phyloP scores from a whole-genome alignment of 1,284 basidiomycete genomes.

The Stygiomarasmius scandens region DNA sequence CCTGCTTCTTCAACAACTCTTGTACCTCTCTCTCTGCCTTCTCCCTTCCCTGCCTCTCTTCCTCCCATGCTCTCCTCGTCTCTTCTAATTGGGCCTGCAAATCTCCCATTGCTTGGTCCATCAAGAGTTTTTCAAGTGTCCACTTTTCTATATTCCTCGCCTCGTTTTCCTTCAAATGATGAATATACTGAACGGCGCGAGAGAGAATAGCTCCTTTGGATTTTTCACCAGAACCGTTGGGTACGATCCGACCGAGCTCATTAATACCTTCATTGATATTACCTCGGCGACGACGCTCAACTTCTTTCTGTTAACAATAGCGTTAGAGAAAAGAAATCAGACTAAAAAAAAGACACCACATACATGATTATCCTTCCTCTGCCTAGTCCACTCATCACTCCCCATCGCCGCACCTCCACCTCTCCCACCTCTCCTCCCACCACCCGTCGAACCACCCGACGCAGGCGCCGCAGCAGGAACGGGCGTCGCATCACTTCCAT shows the following conservation, averaged over 20 bases:
- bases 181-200: conserved; percentile 87
- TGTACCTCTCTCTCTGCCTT: conserved; percentile 64
- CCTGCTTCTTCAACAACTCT: conserved; percentile 33
- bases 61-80: conserved; percentile 72
- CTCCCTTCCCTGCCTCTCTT: conserved; percentile 61
- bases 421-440: conserved; percentile 41
- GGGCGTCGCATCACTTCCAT: conserved; percentile 27
- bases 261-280: conserved; percentile 97
- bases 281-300: conserved; percentile 89
- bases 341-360: conserved; percentile 24
- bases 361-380: conserved; percentile 86
- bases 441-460: conserved; percentile 19
- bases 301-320: conserved; percentile 78
- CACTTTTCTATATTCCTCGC: conserved; percentile 91
- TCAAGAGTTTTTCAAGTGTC: conserved; percentile 91
- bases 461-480: conserved; percentile 13
- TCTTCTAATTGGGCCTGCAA: conserved; percentile 80
- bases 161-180: conserved; percentile 88
- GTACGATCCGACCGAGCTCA: conserved; percentile 87
- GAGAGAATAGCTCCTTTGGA: conserved; percentile 86
- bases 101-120: conserved; percentile 91
- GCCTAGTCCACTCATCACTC: conserved; percentile 78
- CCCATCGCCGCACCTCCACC: conserved; percentile 59
- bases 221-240: conserved; percentile 85
- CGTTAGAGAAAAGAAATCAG: conserved; percentile 6